phyloP scores from a whole-genome alignment of 371 early-diverging fungal species.

The Quaeritorhiza haematococci region DNA sequence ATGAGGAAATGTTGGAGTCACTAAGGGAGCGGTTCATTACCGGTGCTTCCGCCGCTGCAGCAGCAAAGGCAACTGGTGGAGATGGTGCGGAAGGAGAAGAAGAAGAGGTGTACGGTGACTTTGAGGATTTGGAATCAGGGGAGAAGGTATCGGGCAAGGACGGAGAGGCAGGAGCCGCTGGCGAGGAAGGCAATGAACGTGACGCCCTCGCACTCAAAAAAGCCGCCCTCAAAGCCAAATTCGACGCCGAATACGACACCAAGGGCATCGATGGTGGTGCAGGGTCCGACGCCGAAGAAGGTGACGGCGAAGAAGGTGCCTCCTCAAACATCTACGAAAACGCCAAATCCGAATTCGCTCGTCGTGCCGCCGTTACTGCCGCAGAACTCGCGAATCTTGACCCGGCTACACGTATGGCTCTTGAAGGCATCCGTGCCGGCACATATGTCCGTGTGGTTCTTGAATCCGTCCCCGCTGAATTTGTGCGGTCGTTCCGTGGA shows the following conservation, averaged over 20 bases:
- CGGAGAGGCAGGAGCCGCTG: slow-evolving; percentile 18
- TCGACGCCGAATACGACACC: slow-evolving; percentile 82
- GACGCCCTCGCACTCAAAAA: slow-evolving; percentile 69
- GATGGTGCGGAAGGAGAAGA: slow-evolving; percentile 34
- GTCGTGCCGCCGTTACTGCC: slow-evolving; percentile 73
- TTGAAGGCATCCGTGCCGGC: slow-evolving; percentile 87
- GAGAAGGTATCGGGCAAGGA: slow-evolving; percentile 25
- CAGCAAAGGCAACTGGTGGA: slow-evolving; percentile 16
- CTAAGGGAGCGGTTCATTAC: slow-evolving; percentile 81
- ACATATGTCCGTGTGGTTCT: slow-evolving; percentile 88
- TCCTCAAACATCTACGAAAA: slow-evolving; percentile 79
- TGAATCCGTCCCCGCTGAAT: slow-evolving; percentile 87
- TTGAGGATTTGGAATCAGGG: slow-evolving; percentile 83
- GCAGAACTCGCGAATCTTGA: slow-evolving; percentile 78
- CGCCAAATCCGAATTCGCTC: slow-evolving; percentile 78
- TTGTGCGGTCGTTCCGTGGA: slow-evolving; percentile 86
- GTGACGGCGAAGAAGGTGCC: slow-evolving; percentile 55
- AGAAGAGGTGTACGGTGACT: slow-evolving; percentile 70
- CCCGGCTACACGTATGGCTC: slow-evolving; percentile 63
- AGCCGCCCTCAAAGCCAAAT: slow-evolving; percentile 84
- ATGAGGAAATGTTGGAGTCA: slow-evolving; percentile 67
- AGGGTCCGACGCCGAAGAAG: slow-evolving; percentile 36
- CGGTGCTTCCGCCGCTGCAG: slow-evolving; percentile 37
- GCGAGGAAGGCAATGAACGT: slow-evolving; percentile 21
- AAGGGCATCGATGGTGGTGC: too few species aligned